Percentiles rank a stretch among this genome's conserved stretches.
Conservation (phyloP, 2,329 filamentous ascomycete genomes). For the Cryphonectria japonica region DNA sequence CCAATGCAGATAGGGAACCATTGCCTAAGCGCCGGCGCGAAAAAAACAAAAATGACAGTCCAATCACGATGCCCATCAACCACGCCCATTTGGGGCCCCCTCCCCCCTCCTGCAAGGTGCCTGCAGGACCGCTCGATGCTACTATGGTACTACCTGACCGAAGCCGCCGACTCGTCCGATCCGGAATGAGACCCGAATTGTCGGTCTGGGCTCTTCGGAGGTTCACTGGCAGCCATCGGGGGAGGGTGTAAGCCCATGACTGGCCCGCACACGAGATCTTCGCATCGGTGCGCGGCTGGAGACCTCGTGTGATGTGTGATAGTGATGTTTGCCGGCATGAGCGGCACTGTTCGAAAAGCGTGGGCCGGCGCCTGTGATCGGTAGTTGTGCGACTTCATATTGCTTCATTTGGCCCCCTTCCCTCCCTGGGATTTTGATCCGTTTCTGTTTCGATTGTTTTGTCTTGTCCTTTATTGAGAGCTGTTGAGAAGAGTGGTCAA, state of each 20-base stretch:
- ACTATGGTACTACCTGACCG: not conserved
- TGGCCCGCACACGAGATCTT: slow-evolving; percentile 11
- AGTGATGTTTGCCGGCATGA: slow-evolving; percentile 28
- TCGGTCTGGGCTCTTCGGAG: slow-evolving; percentile 11
- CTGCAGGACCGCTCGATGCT: slow-evolving; percentile 3
- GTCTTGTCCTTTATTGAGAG: not conserved
- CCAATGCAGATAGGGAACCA: slow-evolving; percentile 17
- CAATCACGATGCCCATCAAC: slow-evolving; percentile 22
- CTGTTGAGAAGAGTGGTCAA: not conserved
- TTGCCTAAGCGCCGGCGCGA: slow-evolving; percentile 27
- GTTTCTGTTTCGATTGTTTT: slow-evolving; percentile 9
- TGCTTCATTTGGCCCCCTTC: slow-evolving; percentile 8
- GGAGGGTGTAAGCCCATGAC: slow-evolving; percentile 9
- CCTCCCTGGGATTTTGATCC: not conserved
- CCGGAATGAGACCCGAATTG: slow-evolving; percentile 20
- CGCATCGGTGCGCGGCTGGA: slow-evolving; percentile 26
- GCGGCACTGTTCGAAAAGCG: slow-evolving; percentile 8
- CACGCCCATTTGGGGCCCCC: slow-evolving; percentile 8
- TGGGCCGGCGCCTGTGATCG: not conserved
- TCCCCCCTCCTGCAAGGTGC: slow-evolving; percentile 11
- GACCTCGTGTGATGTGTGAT: slow-evolving; percentile 24
- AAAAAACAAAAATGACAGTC: not conserved
- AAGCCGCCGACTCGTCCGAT: slow-evolving; percentile 21
- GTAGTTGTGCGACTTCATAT: slow-evolving; percentile 24
- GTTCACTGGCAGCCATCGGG: slow-evolving; percentile 11